Base-by-base conservation (phyloP, 2,329 filamentous ascomycete species). In the Exophiala lecanii-corni region DNA sequence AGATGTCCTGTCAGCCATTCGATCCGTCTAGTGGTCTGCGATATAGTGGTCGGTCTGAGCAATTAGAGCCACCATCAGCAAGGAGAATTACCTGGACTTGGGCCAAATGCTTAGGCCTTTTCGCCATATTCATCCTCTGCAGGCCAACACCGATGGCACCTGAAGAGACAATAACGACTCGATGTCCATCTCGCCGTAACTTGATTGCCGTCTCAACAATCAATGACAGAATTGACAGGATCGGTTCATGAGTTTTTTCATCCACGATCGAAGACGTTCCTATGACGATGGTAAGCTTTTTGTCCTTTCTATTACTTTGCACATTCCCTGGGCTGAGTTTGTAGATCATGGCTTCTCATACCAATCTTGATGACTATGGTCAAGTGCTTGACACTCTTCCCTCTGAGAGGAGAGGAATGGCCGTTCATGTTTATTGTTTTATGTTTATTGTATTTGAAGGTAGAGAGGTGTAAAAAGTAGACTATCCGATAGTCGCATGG, bases 231-330 rank as follows among this genome's bases (percentile, higher is more conserved):
- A 89, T 94, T 3, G 89, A 92, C 28, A 98, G 76, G 25, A 96
- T 78, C 3, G 92, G 92, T 61, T 96, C 87, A 68, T 95, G 92
- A 16, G 87, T 94, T 62, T 82, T 85, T 64, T 98, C 92, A 68
- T 97, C 88, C 53, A 98, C 89, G 56, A 98, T 97, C n/a, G 92
- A 97, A 66, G 89, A 96, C 35, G 92, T 97, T 58, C 92, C 92
- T 98, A 51, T 32, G 9, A 46, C 44, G 2, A 51, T 25, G 1
- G 42, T 45, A 18, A 53, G 46, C 25, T 20, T 37, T 37, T 32
- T 47, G 23, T 21, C 20, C 26, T 34, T 19, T 28, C 4, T 5
- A 25, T 20, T 10, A 13, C 31, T 28, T 23, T n/a, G 18, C n/a
- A n/a, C n/a, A 20, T 31, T 47, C 18, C 20, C 13, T 13, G 20